A percentile compares a stretch with the other conserved stretches of the same genome.
Conservation (phyloP, 371 early-diverging fungal species). For the Rhizopus delemar region DNA sequence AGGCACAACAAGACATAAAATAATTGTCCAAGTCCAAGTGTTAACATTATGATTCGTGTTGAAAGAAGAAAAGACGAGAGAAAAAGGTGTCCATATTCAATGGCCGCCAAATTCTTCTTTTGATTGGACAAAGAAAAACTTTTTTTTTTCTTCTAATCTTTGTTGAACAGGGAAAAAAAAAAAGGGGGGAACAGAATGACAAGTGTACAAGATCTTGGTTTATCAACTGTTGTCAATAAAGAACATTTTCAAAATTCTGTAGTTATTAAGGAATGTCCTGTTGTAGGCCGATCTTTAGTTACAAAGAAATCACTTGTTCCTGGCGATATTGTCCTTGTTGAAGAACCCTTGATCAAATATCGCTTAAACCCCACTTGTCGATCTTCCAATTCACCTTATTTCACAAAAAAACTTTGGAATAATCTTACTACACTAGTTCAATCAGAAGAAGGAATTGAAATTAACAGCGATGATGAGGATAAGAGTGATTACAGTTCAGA, state of each 20-base stretch:
- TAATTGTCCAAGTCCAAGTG: conserved; percentile 72
- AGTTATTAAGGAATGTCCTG: conserved; percentile 31
- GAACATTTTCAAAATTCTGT: conserved; percentile 29
- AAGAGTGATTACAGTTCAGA: conserved; percentile 10
- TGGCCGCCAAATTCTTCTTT: background rate
- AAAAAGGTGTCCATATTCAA: background rate
- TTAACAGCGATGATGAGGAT: background rate
- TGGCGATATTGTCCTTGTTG: conserved; percentile 44
- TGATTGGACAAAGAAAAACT: background rate
- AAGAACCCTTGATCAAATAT: conserved; percentile 41
- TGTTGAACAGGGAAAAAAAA: background rate
- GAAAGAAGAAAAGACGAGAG: background rate
- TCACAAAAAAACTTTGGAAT: conserved; percentile 43
- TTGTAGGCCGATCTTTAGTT: conserved; percentile 44
- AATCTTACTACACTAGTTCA: conserved; percentile 19
- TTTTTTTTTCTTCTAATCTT: conserved; percentile 9
- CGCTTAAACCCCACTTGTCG: conserved; percentile 40
- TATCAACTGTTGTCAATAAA: conserved; percentile 41
- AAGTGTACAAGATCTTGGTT: conserved; percentile 30
- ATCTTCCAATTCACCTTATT: conserved; percentile 44
- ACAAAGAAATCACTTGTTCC: conserved; percentile 28
- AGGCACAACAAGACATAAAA: conserved; percentile 79
- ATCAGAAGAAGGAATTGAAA: conserved; percentile 15
- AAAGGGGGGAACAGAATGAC: conserved; percentile 1
- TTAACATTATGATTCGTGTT: conserved; percentile 29